Base-by-base conservation (phyloP, 192 early-diverging fungal genomes). In the Coemansia aciculifera region DNA sequence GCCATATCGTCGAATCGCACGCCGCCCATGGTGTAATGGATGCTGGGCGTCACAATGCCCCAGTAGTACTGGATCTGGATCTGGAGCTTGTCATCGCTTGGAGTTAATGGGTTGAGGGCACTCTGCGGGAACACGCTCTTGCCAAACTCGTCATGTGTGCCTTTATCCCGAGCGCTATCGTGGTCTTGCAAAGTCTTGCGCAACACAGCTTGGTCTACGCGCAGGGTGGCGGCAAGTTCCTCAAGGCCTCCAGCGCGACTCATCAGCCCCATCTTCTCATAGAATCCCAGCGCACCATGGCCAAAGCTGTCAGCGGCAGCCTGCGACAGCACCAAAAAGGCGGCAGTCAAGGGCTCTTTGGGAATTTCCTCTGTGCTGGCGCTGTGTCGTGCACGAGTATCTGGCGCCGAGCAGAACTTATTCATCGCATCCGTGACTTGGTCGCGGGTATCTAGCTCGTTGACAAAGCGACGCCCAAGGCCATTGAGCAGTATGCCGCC, bases 391-490 rank as follows among this genome's bases (percentile, higher is more conserved):
- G 71, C 74, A 29, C 74, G 59, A 3, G 71, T 64, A 21, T 66
- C 59, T 9, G 54, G 29, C 5, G 49, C 40, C 21, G 68, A 62
- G 73, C 73, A 80, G 9, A 85, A 88, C 83, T 90, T 87, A 86
- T 87, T 91, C 84, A 98, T 96, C 75, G 88, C 87, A 13, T 87
- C 93, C 38, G 94, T 96, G 59, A 98, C 96, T 39, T 91, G 92
- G 75, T 96, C 95, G 81, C 95, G 92, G 68, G 94, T 94, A 57
- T 92, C 94, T 29, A 98, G 85, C 86, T 98, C 96, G 70, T 95
- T 90, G 73, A 89, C 89, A 85, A 98, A 96, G 69, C 96, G 93
- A 63, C 88, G 85, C 59, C 94, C 96, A 52, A 88, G 89, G 15
- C 81, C 90, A 54, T 90, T 85, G 51, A 98, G 72, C 48, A 98